Percentiles rank a stretch among this genome's conserved stretches.
Conservation (phyloP, 176 grass and related monocot species). For the Canna indica region DNA sequence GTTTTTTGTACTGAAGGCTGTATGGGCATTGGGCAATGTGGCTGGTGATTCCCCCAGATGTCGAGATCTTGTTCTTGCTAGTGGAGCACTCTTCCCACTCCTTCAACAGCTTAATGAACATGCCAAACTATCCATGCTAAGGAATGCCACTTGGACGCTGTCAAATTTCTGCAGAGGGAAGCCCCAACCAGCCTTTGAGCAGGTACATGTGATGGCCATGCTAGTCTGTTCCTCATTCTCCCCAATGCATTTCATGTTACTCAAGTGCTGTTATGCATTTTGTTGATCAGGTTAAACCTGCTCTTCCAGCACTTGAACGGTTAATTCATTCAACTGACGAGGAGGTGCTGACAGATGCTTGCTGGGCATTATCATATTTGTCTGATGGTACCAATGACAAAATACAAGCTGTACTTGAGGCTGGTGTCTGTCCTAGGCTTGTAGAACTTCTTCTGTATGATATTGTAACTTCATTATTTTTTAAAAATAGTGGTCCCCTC, state of each 20-base stretch:
- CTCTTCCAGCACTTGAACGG: conserved; percentile 72
- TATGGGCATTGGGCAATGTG: conserved; percentile 96
- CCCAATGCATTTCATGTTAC: background rate
- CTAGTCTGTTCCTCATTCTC: background rate
- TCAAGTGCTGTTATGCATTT: conserved; percentile 22
- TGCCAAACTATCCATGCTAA: conserved; percentile 93
- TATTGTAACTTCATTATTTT: background rate
- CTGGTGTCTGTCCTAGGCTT: conserved; percentile 81
- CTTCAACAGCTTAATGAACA: conserved; percentile 83
- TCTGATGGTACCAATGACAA: conserved; percentile 99
- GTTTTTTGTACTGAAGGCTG: conserved; percentile 38
- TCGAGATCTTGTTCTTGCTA: conserved; percentile 81
- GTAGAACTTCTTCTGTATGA: conserved; percentile 83
- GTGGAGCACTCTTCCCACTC: conserved; percentile 69
- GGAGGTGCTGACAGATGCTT: conserved; percentile 97
- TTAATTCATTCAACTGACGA: conserved; percentile 91
- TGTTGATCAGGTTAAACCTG: conserved; percentile 67
- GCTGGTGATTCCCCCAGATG: conserved; percentile 95
- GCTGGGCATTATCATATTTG: conserved; percentile 95
- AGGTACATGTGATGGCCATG: conserved; percentile 29
- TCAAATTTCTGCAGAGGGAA: conserved; percentile 99
- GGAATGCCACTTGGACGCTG: conserved; percentile 97
- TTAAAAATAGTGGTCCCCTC: background rate
- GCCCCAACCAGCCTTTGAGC: conserved; percentile 88
- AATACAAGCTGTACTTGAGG: conserved; percentile 93